phyloP scores from a whole-genome alignment of 2,329 filamentous ascomycete genomes.

The Monilinia laxa region DNA sequence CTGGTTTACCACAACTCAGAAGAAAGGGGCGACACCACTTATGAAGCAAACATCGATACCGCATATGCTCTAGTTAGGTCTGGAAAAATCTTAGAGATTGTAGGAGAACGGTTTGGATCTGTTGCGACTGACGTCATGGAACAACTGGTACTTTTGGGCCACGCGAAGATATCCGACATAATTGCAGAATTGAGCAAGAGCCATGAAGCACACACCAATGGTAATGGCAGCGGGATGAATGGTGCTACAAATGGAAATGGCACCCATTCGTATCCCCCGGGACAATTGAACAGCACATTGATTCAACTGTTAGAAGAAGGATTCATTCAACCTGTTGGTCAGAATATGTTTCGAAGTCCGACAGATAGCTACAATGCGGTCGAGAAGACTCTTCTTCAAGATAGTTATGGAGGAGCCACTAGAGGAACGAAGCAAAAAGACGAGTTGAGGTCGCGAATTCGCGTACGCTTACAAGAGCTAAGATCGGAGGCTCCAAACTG shows the following conservation, averaged over 20 bases:
- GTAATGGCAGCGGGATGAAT: conserved; percentile 37
- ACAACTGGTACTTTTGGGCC: conserved; percentile 73
- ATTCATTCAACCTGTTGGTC: conserved; percentile 63
- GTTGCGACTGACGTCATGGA: conserved; percentile 72
- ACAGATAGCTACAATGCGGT: conserved; percentile 61
- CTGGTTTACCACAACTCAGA: conserved; percentile 68
- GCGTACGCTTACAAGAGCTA: conserved; percentile 53
- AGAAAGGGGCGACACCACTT: conserved; percentile 62
- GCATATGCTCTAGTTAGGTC: conserved; percentile 81
- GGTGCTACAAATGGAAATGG: conserved; percentile 28
- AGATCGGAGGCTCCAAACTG: conserved; percentile 45
- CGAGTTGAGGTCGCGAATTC: conserved; percentile 58
- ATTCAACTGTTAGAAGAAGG: conserved; percentile 59
- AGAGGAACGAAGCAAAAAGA: conserved; percentile 66
- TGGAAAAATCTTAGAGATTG: conserved; percentile 76
- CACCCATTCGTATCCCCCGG: conserved; percentile 29
- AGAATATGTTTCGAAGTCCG: conserved; percentile 57
- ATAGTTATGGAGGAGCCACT: conserved; percentile 52
- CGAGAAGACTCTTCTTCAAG: conserved; percentile 60
- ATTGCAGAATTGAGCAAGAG: conserved; percentile 56
- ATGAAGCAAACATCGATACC: conserved; percentile 77
- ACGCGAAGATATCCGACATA: conserved; percentile 70
- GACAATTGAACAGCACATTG: conserved; percentile 48
- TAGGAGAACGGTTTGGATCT: conserved; percentile 72
- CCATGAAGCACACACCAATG: conserved; percentile 35